Evolutionary conservation across 2,329 filamentous ascomycete genomes (phyloP).

Genomic region (Clarireedia hainanense): DNA sequence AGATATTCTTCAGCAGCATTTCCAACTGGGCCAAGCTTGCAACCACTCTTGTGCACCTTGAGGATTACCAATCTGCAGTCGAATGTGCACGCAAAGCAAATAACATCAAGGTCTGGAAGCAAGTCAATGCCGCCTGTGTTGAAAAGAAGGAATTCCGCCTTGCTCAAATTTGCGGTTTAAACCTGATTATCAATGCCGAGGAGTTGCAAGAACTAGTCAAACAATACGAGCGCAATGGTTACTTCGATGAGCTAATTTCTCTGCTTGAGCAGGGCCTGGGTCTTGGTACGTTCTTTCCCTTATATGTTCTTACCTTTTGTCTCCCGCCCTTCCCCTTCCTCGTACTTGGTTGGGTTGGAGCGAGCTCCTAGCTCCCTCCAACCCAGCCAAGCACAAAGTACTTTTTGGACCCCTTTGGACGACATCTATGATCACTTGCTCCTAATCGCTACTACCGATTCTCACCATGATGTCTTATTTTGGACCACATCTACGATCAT

Average conservation of each 20-base stretch:
- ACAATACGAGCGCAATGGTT: slow-evolving; percentile 94
- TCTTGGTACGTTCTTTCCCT: slow-evolving; percentile 34
- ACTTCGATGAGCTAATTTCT: slow-evolving; percentile 95
- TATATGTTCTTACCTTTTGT: neutral
- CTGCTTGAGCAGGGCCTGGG: slow-evolving; percentile 92
- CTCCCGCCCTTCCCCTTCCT: neutral
- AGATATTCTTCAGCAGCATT: slow-evolving; percentile 97
- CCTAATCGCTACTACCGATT: too few relatives aligned
- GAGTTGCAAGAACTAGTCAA: slow-evolving; percentile 88
- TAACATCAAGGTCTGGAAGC: slow-evolving; percentile 98
- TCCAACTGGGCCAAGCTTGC: slow-evolving; percentile 99
- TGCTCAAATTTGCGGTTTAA: slow-evolving; percentile 96
- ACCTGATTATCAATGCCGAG: slow-evolving; percentile 95
- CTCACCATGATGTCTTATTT: neutral
- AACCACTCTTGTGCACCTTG: slow-evolving; percentile 92
- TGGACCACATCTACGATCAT: neutral
- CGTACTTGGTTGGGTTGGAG: too few relatives aligned
- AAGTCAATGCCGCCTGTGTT: slow-evolving; percentile 94
- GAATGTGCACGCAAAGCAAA: slow-evolving; percentile 98
- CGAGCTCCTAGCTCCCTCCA: too few relatives aligned
- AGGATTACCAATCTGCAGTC: slow-evolving; percentile 94
- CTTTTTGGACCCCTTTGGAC: too few relatives aligned
- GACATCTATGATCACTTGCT: too few relatives aligned
- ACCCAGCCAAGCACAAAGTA: too few relatives aligned
- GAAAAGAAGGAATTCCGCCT: slow-evolving; percentile 98